Base-by-base conservation (phyloP, 192 early-diverging fungal genomes). In the Geosiphon pyriformis region DNA sequence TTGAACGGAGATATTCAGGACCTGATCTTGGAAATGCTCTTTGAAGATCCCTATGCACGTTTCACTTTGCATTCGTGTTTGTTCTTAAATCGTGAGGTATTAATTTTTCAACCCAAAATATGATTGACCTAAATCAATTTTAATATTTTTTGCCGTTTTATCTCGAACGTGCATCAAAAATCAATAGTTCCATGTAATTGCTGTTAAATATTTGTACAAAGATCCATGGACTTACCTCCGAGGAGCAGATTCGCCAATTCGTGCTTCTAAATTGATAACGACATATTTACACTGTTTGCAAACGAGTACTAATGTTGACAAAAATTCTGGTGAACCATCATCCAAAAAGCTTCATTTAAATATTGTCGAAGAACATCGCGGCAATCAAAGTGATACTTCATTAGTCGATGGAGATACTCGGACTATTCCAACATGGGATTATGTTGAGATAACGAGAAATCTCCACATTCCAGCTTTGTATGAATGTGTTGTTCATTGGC, bases 381-480 rank as follows among this genome's bases (percentile, higher is more conserved):
- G 0, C 7, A 25, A 27, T 51, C 7, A 10, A 6, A 17, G 11
- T 20, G 17, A 27, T 35, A n/a, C n/a, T n/a, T n/a, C n/a, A n/a
- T n/a, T n/a, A n/a, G n/a, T n/a, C n/a, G 6, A 51, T 54, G 0
- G 1, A 30, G 2, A 30, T 48, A 1, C 12, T 17, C 6, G 27
- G 1, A 34, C 6, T 2, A 59, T 30, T 67, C 52, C 65, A 31
- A 17, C 0, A 30, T 23, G 31, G 8, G 35, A 67, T 67, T 67
- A 67, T 32, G 25, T 67, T 12, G 2, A 8, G 11, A 27, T 23
- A 3, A 27, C 42, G 22, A 67, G 26, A 20, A 67, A 67, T 31
- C 12, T 67, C 3, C 65, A 67, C 23, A 29, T 67, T 17, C 65
- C 65, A 20, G 37, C 32, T 8, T 57, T 67, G 31, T 67, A 57